These are phyloP conservation scores for Eucalyptus erythrocorys DNA, from an alignment of 345 rosid species.

Conservation along the genomic window DNA sequence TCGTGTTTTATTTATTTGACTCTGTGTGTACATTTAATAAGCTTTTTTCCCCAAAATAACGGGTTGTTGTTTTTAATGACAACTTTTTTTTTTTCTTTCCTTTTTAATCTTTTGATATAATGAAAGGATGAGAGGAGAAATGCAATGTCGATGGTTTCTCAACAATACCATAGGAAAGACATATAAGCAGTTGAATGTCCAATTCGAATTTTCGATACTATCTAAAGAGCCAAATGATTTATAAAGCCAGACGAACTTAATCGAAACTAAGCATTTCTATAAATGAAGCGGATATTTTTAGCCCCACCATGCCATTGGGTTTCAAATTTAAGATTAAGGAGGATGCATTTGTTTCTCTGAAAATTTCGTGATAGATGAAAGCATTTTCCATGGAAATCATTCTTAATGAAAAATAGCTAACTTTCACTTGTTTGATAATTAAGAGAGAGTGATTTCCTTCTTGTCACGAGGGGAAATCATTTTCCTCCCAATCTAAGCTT, in stretches of 20 bases:
- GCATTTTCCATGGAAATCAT: not conserved
- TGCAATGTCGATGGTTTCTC: not conserved
- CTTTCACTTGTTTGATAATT: not conserved
- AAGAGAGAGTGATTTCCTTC: rapidly evolving
- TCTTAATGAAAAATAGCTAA: no score
- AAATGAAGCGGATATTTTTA: rapidly evolving
- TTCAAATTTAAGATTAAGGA: no score
- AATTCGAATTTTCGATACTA: rapidly evolving
- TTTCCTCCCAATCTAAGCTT: not conserved
- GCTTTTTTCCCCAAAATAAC: not conserved
- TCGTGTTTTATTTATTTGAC: not conserved
- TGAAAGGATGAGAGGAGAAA: not conserved
- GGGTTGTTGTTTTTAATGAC: not conserved
- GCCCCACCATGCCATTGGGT: rapidly evolving
- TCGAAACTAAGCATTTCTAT: no score
- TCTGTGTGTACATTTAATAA: not conserved
- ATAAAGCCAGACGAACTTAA: rapidly evolving
- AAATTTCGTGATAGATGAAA: no score
- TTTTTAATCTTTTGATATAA: not conserved
- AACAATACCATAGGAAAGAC: no score
- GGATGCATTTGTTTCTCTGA: rapidly evolving
- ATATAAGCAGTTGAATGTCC: not conserved
- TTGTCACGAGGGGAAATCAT: no score
- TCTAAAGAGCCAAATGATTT: rapidly evolving
- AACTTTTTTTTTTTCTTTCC: not conserved